phyloP scores from a whole-genome alignment of 2,329 filamentous ascomycete species.

The Pseudogymnoascus sp. region DNA sequence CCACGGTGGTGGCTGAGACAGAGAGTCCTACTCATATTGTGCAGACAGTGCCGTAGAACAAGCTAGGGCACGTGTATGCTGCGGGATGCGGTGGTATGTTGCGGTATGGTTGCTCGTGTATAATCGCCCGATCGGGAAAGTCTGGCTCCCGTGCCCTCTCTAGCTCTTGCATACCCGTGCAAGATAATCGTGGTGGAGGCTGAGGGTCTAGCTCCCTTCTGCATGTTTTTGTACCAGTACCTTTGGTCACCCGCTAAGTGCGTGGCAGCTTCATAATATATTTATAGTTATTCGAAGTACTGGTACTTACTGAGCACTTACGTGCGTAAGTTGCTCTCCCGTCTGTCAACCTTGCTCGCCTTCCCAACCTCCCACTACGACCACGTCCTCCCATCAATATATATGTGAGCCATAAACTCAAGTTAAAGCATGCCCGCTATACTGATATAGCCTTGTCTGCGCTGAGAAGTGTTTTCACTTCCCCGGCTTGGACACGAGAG shows the following conservation, averaged over 20 bases:
- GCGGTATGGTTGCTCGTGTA: not conserved
- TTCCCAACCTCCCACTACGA: not conserved
- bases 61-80: not conserved
- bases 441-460: not conserved
- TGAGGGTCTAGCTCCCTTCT: not conserved
- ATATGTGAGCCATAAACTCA: too few species aligned
- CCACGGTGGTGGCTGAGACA: not conserved
- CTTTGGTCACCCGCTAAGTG: not conserved
- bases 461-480: not conserved
- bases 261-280: not conserved
- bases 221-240: not conserved
- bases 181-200: not conserved
- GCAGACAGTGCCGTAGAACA: not conserved
- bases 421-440: too few species aligned
- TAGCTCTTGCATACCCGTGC: too few species aligned
- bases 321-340: too few species aligned
- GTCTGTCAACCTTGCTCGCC: not conserved
- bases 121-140: constrained; percentile 3
- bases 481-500: not conserved
- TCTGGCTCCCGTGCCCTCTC: not conserved
- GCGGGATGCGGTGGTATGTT: not conserved
- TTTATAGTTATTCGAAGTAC: not conserved
- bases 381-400: too few species aligned
- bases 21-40: too few species aligned
- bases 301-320: not conserved